Evolutionary conservation across 192 early-diverging fungal species (phyloP).

Genomic region (Endogone sp.): DNA sequence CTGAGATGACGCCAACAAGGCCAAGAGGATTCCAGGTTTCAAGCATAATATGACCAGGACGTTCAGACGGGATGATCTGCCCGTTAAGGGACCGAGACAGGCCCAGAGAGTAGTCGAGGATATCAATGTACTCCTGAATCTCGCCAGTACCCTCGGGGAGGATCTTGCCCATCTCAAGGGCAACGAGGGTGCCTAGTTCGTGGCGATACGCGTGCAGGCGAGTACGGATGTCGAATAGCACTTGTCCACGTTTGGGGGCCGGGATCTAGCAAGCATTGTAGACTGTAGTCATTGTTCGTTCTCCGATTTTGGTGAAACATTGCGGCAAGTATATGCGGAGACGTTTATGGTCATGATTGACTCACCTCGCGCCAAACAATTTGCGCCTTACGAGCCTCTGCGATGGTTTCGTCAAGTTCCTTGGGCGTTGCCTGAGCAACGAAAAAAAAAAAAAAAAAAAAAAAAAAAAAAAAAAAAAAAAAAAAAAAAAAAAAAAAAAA

Average conservation of each 20-base stretch:
- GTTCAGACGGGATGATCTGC: conserved; percentile 81
- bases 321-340: not conserved
- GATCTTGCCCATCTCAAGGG: conserved; percentile 96
- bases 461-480: conserved; percentile 4
- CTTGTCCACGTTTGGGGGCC: conserved; percentile 83
- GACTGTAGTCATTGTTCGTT: no score
- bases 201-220: conserved; percentile 70
- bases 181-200: conserved; percentile 80
- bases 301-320: no score
- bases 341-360: no score
- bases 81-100: conserved; percentile 80
- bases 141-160: conserved; percentile 89
- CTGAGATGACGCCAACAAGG: conserved; percentile 87
- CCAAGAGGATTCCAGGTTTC: conserved; percentile 96
- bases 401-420: conserved; percentile 62
- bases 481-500: conserved; percentile 1
- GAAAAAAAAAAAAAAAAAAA: not conserved
- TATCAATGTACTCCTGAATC: conserved; percentile 96
- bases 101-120: conserved; percentile 88
- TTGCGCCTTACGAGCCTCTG: conserved; percentile 59
- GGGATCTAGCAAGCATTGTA: conserved; percentile 55
- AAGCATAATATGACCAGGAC: conserved; percentile 92
- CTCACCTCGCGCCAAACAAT: conserved; percentile 55
- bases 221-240: conserved; percentile 86
- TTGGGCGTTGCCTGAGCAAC: conserved; percentile 36